A percentile compares a stretch with the other conserved stretches of the same genome.
Conservation (phyloP, 192 early-diverging fungal genomes). For the Coemansia sp. region DNA sequence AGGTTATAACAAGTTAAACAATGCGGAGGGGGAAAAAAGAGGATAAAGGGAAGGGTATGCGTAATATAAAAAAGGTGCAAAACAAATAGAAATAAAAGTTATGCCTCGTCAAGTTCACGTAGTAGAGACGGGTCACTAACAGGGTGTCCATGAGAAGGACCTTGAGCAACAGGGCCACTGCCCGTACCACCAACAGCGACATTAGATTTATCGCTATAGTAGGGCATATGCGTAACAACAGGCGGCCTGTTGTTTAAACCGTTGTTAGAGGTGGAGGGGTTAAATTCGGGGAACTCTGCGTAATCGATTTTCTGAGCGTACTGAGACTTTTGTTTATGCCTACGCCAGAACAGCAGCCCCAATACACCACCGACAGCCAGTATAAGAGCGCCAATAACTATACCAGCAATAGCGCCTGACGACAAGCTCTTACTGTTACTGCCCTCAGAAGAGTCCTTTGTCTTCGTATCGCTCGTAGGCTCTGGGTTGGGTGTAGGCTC, state of each 20-base stretch:
- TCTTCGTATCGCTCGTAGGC: background rate
- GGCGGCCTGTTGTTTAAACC: constrained; percentile 4
- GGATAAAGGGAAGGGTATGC: background rate
- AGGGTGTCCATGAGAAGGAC: background rate
- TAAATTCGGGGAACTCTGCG: constrained; percentile 51
- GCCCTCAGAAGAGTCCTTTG: background rate
- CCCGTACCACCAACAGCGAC: background rate
- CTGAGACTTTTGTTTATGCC: constrained; percentile 44
- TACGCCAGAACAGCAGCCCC: constrained; percentile 50
- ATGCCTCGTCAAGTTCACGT: constrained; percentile 42
- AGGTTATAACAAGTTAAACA: background rate
- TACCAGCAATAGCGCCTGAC: constrained; percentile 43
- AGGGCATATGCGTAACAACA: background rate
- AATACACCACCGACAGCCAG: constrained; percentile 14
- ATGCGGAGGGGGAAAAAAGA: background rate
- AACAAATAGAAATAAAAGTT: constrained; percentile 10
- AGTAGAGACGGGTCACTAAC: constrained; percentile 26
- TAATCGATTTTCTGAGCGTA: constrained; percentile 45
- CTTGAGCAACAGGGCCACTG: background rate
- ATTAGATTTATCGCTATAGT: constrained; percentile 22
- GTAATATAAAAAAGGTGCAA: background rate
- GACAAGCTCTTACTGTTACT: constrained; percentile 13
- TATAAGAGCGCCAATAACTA: constrained; percentile 33
- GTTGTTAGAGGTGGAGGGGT: constrained; percentile 36
- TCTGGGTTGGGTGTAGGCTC: background rate